Evolutionary conservation across 306 rosid genomes (phyloP), one percentile per base, ranked within the genome.

Genomic region (Pyrus bretschneideri): DNA sequence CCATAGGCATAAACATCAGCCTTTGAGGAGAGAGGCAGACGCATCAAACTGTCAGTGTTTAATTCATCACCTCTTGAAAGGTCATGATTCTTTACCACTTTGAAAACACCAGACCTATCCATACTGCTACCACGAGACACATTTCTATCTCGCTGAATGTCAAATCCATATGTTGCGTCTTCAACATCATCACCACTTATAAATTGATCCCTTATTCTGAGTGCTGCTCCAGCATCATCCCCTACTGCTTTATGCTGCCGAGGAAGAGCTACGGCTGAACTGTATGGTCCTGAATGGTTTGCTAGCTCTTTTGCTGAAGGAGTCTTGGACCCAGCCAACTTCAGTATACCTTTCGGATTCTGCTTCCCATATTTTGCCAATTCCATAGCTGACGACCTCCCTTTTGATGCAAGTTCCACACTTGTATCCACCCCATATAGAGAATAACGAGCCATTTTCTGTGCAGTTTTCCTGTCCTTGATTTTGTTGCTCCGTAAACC

Each of bases 311-410:
- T 89, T 27, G 73, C 84, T 17, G 84, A 66, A 58, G 87, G 78
- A 59, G 82, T 70, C 86, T 87, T 96, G 40, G 85, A 81, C 63
- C 88, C 90, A 51, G 88, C 87, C 87, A 91, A 70, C 88, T 90
- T 93, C 65, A 89, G 88, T n/a, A 75, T 91, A 70, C 96, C 96
- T 83, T 85, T 93, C 2, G 93, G 86, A 79, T 92, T 87, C 85
- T 80, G 89, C 80, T 88, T 93, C 76, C 86, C 93, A 80, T 72
- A 78, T 77, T 85, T 89, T 63, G 76, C 87, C 46, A 77, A 83
- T 62, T 89, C 96, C 70, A 61, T n/a, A 61, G 69, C 73, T 71
- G 46, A 29, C 1, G 80, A 62, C 63, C 70, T 87, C 52, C 87
- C 86, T 54, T 76, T 87, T 21, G 88, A 73, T 71, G 82, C 79